Evolutionary conservation across 208 protist genomes (phyloP).

Genomic region (Sergeia podlipaevii): DNA sequence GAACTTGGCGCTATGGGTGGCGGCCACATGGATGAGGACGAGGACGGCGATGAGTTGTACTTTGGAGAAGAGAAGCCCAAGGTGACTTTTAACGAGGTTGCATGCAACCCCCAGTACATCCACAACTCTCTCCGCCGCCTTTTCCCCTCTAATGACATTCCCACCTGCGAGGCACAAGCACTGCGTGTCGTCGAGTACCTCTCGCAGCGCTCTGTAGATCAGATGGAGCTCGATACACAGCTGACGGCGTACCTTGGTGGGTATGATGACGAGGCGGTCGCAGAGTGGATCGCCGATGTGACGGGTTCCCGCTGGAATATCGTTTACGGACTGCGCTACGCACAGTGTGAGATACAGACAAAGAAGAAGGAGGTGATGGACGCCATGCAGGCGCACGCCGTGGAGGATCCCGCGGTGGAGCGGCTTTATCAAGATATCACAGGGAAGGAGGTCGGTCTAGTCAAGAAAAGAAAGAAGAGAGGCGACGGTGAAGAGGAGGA

Average conservation of each 20-base stretch:
- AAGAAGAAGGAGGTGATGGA: slow-evolving; percentile 75
- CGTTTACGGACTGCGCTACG: slow-evolving; percentile 80
- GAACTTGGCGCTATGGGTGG: neutral
- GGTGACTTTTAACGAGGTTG: slow-evolving; percentile 77
- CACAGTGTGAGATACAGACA: slow-evolving; percentile 45
- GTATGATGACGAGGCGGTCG: slow-evolving; percentile 78
- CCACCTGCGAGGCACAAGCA: slow-evolving; percentile 58
- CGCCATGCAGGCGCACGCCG: slow-evolving; percentile 63
- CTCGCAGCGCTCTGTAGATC: slow-evolving; percentile 44
- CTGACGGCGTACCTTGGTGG: slow-evolving; percentile 79
- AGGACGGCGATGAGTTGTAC: slow-evolving; percentile 22
- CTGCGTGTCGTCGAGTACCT: slow-evolving; percentile 64
- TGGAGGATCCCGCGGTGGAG: slow-evolving; percentile 50
- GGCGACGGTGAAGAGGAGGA: neutral
- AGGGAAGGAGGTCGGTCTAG: slow-evolving; percentile 52
- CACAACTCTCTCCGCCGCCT: slow-evolving; percentile 73
- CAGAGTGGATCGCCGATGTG: slow-evolving; percentile 76
- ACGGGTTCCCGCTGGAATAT: slow-evolving; percentile 70
- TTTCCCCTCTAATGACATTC: slow-evolving; percentile 57
- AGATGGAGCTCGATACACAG: slow-evolving; percentile 81
- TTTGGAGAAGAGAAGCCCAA: slow-evolving; percentile 9
- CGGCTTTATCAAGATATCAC: slow-evolving; percentile 81
- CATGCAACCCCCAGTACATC: slow-evolving; percentile 82
- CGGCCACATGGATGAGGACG: slow-evolving; percentile 4
- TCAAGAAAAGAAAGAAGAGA: neutral